Evolutionary conservation across 2,329 filamentous ascomycete genomes (phyloP), one percentile per base, ranked within the genome.

Genomic region (Gremmenia infestans): DNA sequence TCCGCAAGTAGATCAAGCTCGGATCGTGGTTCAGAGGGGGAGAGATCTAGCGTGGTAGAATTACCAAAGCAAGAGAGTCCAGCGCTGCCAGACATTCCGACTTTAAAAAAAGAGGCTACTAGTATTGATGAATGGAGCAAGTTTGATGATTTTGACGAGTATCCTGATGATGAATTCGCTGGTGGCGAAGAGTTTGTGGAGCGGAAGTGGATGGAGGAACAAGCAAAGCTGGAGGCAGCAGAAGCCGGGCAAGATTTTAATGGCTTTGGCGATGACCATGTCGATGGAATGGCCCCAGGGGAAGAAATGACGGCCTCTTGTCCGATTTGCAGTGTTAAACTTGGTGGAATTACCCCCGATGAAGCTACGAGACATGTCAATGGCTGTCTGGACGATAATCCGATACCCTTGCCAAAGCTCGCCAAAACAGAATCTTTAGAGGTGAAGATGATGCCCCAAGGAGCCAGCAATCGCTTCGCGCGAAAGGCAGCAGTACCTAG

Each of bases 331-430:
- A 82, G 81, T 63, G 76, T 77, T 1, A 83, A 73, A 60, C 75
- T 97, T 36, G 73, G 70, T 15, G 85, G 83, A 0, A 70, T 86
- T 12, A 81, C 76, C 54, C 68, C 73, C 57, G 83, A 91, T 68
- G 82, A 93, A 64, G 87, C 86, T 9, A 88, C 87, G 6, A 74
- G 87, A 2, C 94, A 99, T 71, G 94, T 99, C 62, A 99, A 99
- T 70, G 84, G 86, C 9, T 99, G 94, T 72, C 78, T 99, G 2
- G 94, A 99, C 69, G 91, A 91, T 1, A 88, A 87, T 47, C 81
- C 88, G 5, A 80, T 83, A 46, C 80, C 86, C 2, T 65, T 87
- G 14, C 80, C 68, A 42, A 58, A 52, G 9, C 39, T 73, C 6
- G 58, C 66, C 19, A 60, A 65, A 28, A 45, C 61, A 32, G 56